Evolutionary conservation across 371 early-diverging fungal species (phyloP), one percentile per base, ranked within the genome.

Genomic region (Rhizopus stolonifer): DNA sequence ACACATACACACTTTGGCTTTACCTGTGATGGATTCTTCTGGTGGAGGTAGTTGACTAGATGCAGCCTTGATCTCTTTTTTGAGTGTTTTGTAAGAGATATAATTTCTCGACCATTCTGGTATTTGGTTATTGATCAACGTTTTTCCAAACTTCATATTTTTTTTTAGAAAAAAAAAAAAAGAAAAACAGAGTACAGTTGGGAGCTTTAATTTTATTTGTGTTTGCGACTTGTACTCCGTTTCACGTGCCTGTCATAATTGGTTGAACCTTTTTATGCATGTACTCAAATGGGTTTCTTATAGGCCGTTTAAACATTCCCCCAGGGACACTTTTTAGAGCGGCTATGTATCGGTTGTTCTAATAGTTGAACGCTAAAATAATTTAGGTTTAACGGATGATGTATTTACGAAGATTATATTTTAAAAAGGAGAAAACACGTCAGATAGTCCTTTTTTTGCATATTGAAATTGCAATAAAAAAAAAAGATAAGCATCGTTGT

Each of bases 91-190:
- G 66, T 87, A 87, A 9, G 72, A 65, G 18, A 88, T 45, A 34
- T 88, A 88, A 48, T 85, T 77, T 62, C 69, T 71, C 24, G 80
- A 70, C 89, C 89, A 88, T 60, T 88, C 89, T 42, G 86, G 84
- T 53, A 83, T 77, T 62, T 86, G 85, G 54, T 79, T 82, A 46
- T 74, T 65, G 34, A 67, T 38, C 3, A 86, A 58, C 4, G 82
- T 77, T 55, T 86, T 86, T 56, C 89, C 87, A 61, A 88, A 89
- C 70, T 89, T 89, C 88, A 89, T 86, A 17, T 19, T 50, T 21
- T 24, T 49, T 26, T 23, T 15, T 19, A 33, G 14, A 25, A 29
- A 19, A 49, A 29, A 43, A 33, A 60, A 36, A 40, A 48, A 46
- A 57, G 54, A 19, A 42, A 42, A 56, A 55, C 18, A 55, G 36